phyloP scores from a whole-genome alignment of 805 yeast genomes.

The Hanseniaspora lindneri region DNA sequence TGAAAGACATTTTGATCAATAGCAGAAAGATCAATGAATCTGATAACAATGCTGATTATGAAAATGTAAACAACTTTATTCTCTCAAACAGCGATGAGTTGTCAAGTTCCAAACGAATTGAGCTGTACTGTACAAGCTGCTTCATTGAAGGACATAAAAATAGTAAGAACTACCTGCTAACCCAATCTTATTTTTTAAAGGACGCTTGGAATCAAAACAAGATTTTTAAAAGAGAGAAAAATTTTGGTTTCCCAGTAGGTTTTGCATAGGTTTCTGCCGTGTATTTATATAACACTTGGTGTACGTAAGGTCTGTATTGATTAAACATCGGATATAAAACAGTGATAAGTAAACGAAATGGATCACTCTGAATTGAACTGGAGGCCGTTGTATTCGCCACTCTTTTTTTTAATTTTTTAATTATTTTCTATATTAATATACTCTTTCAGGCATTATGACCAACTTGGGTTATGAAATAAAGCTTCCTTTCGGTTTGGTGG shows the following conservation, averaged over 20 bases:
- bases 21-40: not conserved
- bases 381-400: no score
- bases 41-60: slow-evolving; percentile 8
- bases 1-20: slow-evolving; percentile 4
- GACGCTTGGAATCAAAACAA: not conserved
- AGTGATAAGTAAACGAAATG: not conserved
- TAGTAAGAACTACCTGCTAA: slow-evolving; percentile 1
- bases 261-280: not conserved
- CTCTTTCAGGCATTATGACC: no score
- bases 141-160: not conserved
- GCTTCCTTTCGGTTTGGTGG: no score
- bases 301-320: no score
- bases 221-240: not conserved
- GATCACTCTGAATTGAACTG: no score
- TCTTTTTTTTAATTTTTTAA: no score
- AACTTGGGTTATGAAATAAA: no score
- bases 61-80: slow-evolving; percentile 9
- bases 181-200: not conserved
- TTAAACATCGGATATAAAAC: not conserved
- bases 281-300: no score
- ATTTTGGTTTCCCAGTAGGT: slow-evolving; percentile 1
- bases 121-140: slow-evolving; percentile 7
- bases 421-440: no score
- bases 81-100: slow-evolving; percentile 18
- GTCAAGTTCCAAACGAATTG: slow-evolving; percentile 13